phyloP scores from a whole-genome alignment of 257 asterid species.

The Nicotiana attenuata region DNA sequence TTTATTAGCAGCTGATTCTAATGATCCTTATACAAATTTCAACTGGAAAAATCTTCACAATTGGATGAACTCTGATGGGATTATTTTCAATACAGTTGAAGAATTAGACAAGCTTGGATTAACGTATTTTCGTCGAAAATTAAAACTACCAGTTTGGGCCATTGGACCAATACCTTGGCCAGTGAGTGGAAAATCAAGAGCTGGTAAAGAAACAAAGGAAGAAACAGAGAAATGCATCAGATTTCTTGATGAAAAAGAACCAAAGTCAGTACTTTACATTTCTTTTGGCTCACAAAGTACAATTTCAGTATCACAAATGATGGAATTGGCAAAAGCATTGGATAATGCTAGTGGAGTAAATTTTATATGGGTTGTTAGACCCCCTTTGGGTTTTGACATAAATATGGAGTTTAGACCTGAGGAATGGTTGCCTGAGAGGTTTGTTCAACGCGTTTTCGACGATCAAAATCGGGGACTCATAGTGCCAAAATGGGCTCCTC shows the following conservation, averaged over 20 bases:
- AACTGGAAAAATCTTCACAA: not conserved
- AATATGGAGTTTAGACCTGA: slow-evolving; percentile 37
- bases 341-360: slow-evolving; percentile 15
- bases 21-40: slow-evolving; percentile 16
- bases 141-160: slow-evolving; percentile 20
- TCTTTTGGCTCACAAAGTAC: slow-evolving; percentile 42
- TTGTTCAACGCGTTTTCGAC: slow-evolving; percentile 17
- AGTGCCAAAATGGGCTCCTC: slow-evolving; percentile 48
- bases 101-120: slow-evolving; percentile 26
- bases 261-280: slow-evolving; percentile 31
- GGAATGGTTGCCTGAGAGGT: slow-evolving; percentile 59
- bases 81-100: slow-evolving; percentile 35
- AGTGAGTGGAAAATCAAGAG: slow-evolving; percentile 10
- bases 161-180: slow-evolving; percentile 26
- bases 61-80: slow-evolving; percentile 35
- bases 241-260: slow-evolving; percentile 30
- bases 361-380: slow-evolving; percentile 32
- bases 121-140: slow-evolving; percentile 20
- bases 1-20: not conserved
- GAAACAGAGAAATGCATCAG: slow-evolving; percentile 17
- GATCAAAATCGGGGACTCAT: slow-evolving; percentile 31
- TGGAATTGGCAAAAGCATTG: slow-evolving; percentile 31
- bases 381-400: slow-evolving; percentile 42
- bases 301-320: slow-evolving; percentile 20
- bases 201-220: slow-evolving; percentile 16